These are phyloP conservation scores for Ogataea dorogensis DNA, from an alignment of 805 yeast species.

Conservation along the genomic window DNA sequence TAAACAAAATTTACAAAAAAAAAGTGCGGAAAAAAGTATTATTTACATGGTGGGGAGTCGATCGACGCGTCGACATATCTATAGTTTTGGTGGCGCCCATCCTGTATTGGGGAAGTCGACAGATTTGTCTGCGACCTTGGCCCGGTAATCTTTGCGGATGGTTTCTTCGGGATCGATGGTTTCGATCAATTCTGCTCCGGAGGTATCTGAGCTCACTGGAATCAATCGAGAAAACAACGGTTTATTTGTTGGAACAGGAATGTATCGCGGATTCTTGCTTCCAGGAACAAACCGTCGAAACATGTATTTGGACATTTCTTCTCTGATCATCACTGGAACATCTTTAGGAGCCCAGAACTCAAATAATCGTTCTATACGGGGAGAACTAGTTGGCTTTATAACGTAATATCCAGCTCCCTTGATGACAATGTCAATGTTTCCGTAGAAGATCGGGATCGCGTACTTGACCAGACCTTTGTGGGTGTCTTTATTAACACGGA, in stretches of 20 bases:
- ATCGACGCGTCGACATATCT: conserved; percentile 6
- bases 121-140: too few species aligned
- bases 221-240: conserved; percentile 24
- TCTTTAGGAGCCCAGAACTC: conserved; percentile 58
- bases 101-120: conserved; percentile 16
- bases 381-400: conserved; percentile 55
- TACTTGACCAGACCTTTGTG: conserved; percentile 39
- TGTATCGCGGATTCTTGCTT: conserved; percentile 9
- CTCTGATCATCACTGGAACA: conserved; percentile 50
- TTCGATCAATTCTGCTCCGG: conserved; percentile 7
- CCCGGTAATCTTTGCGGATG: too few species aligned
- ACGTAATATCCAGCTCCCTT: conserved; percentile 64
- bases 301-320: conserved; percentile 28
- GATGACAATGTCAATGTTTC: conserved; percentile 62
- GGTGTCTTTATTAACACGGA: conserved; percentile 25
- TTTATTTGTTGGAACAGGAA: conserved; percentile 20
- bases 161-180: not conserved
- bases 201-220: conserved; percentile 17
- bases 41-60: conserved; percentile 6
- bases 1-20: conserved; percentile 8
- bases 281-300: conserved; percentile 22
- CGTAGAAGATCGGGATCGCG: conserved; percentile 69
- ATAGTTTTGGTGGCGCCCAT: conserved; percentile 25
- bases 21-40: conserved; percentile 2
- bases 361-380: conserved; percentile 31